Percentiles rank a stretch among this genome's conserved stretches.
phyloP scores from a whole-genome alignment of 257 asterid species.

The Handroanthus guayacan region DNA sequence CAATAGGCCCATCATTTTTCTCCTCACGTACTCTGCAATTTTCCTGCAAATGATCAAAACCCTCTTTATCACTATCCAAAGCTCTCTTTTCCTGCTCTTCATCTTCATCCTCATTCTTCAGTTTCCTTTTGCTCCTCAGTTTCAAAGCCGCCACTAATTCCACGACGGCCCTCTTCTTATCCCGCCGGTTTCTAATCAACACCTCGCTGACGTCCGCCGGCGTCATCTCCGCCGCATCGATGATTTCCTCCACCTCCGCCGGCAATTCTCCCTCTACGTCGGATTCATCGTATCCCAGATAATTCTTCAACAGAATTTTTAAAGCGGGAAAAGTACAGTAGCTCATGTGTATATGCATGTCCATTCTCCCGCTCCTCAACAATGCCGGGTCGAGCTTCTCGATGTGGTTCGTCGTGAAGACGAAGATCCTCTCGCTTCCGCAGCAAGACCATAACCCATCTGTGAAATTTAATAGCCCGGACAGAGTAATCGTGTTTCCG shows the following conservation, averaged over 20 bases:
- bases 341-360: conserved; percentile 78
- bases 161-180: conserved; percentile 48
- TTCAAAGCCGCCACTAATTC: conserved; percentile 56
- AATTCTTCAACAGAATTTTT: conserved; percentile 67
- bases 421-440: conserved; percentile 77
- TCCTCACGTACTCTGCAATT: conserved; percentile 11
- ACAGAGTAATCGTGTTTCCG: conserved; percentile 62
- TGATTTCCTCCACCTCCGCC: conserved; percentile 41
- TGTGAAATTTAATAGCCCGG: conserved; percentile 71
- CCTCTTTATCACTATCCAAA: conserved; percentile 46
- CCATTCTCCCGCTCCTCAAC: conserved; percentile 81
- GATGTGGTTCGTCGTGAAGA: conserved; percentile 74
- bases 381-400: conserved; percentile 77
- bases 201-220: conserved; percentile 72
- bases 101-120: conserved; percentile 21
- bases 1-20: not conserved
- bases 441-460: conserved; percentile 86
- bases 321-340: conserved; percentile 63
- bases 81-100: conserved; percentile 70
- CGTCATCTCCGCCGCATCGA: conserved; percentile 66
- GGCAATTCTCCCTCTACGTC: conserved; percentile 46
- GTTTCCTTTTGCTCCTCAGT: conserved; percentile 23
- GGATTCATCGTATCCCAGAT: conserved; percentile 47
- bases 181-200: conserved; percentile 52
- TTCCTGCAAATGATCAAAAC: conserved; percentile 8